Percentiles rank a stretch among this genome's conserved stretches.
These are phyloP conservation scores for Closterium sp. DNA, from an alignment of 139 green algal genomes.

Conservation along the genomic window DNA sequence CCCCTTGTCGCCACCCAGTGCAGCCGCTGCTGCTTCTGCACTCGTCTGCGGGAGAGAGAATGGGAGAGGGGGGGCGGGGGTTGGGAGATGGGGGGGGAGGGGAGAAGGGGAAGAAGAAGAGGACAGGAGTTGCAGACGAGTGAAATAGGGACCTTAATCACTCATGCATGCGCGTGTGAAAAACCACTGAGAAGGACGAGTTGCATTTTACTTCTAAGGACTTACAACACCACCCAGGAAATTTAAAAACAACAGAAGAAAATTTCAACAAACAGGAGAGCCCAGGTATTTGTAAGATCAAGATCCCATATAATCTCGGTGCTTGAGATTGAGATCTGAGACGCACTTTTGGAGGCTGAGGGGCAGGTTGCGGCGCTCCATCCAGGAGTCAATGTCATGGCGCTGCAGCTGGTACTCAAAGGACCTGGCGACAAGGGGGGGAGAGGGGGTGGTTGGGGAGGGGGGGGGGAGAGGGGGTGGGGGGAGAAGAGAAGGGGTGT, in stretches of 20 bases:
- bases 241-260: too few relatives aligned
- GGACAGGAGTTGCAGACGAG: background rate
- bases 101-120: conserved; percentile 21
- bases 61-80: background rate
- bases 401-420: conserved; percentile 9
- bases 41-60: background rate
- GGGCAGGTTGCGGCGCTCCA: conserved; percentile 13
- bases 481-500: background rate
- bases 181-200: conserved; percentile 10
- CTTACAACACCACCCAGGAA: too few relatives aligned
- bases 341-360: background rate
- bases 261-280: too few relatives aligned
- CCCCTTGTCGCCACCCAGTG: conserved; percentile 5
- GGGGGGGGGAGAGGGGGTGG: background rate
- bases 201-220: too few relatives aligned
- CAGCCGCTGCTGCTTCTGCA: conserved; percentile 13
- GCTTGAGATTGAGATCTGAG: background rate
- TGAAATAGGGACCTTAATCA: too few relatives aligned
- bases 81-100: background rate
- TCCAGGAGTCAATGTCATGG: conserved; percentile 5
- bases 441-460: background rate
- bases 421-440: background rate
- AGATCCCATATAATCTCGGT: too few relatives aligned
- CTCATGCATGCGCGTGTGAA: too few relatives aligned
- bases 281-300: too few relatives aligned